Percentiles rank a stretch among this genome's conserved stretches.
phyloP scores from a whole-genome alignment of 2,329 filamentous ascomycete genomes.

The Ophiostoma sp. region DNA sequence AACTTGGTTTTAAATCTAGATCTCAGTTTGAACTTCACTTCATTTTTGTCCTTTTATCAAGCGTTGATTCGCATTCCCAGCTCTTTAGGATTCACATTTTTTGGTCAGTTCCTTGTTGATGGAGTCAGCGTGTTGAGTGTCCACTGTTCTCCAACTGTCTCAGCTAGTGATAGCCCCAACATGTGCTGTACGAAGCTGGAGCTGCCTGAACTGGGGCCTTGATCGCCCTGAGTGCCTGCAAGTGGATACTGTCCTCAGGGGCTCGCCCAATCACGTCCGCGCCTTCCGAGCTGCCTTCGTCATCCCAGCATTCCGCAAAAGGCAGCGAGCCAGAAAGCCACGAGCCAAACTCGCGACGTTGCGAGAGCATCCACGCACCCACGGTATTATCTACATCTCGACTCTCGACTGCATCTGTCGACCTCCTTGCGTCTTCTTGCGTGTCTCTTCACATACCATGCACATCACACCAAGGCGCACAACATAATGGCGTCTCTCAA shows the following conservation, averaged over 20 bases:
- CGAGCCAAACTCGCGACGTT: neutral
- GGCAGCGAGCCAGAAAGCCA: neutral
- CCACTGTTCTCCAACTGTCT: too few relatives aligned
- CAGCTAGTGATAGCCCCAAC: too few relatives aligned
- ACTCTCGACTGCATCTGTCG: neutral
- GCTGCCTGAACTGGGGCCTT: neutral
- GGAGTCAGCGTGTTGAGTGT: neutral
- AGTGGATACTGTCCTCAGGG: neutral
- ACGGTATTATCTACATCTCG: neutral
- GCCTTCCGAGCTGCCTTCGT: conserved; percentile 11
- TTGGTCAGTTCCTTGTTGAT: too few relatives aligned
- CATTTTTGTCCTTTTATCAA: too few relatives aligned
- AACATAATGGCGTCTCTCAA: conserved; percentile 67
- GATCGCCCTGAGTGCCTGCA: neutral
- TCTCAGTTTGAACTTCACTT: too few relatives aligned
- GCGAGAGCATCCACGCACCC: neutral
- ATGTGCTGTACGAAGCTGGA: neutral
- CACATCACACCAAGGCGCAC: neutral
- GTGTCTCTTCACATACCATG: neutral
- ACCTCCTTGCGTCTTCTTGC: neutral
- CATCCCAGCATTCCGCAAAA: conserved; percentile 15
- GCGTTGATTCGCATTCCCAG: too few relatives aligned
- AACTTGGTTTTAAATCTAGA: too few relatives aligned
- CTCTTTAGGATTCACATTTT: too few relatives aligned
- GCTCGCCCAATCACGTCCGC: neutral